These are phyloP conservation scores for Phyllosticta ampelicida DNA, from an alignment of 2,329 filamentous ascomycete genomes.

Conservation along the genomic window DNA sequence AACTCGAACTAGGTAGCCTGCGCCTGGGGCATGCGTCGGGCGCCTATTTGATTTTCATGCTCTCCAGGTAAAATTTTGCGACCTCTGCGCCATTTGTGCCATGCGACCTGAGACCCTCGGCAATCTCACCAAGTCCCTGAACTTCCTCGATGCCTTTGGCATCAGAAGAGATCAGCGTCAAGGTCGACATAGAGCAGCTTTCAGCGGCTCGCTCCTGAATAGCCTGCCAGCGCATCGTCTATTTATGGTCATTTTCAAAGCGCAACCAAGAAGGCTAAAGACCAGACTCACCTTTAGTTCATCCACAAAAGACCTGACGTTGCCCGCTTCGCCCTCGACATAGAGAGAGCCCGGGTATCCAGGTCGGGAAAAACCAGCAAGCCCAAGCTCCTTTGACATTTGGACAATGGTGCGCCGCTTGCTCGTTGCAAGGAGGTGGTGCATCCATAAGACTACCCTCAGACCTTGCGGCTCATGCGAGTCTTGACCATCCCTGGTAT, in stretches of 20 bases:
- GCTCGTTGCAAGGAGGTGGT: conserved; percentile 6
- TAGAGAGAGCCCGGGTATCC: conserved; percentile 10
- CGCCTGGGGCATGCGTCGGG: not conserved
- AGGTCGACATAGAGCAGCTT: not conserved
- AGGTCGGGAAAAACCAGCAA: conserved; percentile 6
- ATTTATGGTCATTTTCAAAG: not conserved
- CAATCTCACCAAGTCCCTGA: conserved; percentile 7
- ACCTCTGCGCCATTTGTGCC: not conserved
- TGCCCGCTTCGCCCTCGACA: conserved; percentile 5
- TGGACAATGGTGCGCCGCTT: conserved; percentile 7
- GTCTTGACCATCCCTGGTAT: not conserved
- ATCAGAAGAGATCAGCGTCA: not conserved
- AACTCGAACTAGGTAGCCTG: not conserved
- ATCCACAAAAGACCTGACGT: conserved; percentile 6
- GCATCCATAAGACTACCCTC: conserved; percentile 9
- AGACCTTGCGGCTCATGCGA: not conserved
- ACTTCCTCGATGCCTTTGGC: conserved; percentile 1
- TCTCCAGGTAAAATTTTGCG: conserved; percentile 5
- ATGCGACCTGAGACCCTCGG: not conserved
- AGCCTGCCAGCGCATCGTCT: conserved; percentile 10
- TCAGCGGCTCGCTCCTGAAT: conserved; percentile 5
- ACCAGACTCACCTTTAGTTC: conserved; percentile 4
- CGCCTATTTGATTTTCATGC: conserved; percentile 5
- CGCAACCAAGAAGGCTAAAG: not conserved
- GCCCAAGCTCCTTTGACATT: not conserved